These are phyloP conservation scores for Lophiotrema nucula DNA, from an alignment of 495 filamentous ascomycete species.

Conservation along the genomic window DNA sequence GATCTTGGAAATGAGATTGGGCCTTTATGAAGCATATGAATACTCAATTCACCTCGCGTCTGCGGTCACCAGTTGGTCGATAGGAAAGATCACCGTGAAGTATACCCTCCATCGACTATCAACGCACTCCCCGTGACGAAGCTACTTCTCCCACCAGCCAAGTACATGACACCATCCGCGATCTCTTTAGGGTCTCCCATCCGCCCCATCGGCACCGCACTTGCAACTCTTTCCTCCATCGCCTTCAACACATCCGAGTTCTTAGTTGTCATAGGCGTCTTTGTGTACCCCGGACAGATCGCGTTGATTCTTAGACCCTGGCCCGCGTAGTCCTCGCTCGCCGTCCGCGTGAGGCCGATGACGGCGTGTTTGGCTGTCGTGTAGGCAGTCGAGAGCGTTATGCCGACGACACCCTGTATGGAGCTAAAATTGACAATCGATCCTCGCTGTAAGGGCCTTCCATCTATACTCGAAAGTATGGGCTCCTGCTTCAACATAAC, in stretches of 20 bases:
- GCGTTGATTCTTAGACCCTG: conserved; percentile 5
- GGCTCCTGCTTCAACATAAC: conserved; percentile 28
- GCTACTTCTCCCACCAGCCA: background rate
- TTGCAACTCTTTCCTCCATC: background rate
- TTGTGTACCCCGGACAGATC: conserved; percentile 6
- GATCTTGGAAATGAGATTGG: too few species aligned
- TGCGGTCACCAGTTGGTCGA: too few species aligned
- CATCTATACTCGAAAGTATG: background rate
- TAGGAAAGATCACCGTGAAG: background rate
- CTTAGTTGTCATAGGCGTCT: conserved; percentile 4
- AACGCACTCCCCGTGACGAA: background rate
- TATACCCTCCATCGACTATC: background rate
- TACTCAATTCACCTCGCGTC: too few species aligned
- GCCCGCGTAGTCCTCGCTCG: background rate
- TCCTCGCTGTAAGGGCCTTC: background rate
- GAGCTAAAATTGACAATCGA: conserved; percentile 6
- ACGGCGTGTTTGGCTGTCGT: background rate
- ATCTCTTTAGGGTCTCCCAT: background rate
- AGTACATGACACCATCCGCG: background rate
- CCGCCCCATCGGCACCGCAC: background rate
- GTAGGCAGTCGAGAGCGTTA: background rate
- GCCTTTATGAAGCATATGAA: too few species aligned
- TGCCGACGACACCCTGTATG: conserved; percentile 1
- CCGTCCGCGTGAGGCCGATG: conserved; percentile 9
- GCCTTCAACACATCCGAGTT: background rate